Conservation (phyloP, 2,329 filamentous ascomycete genomes). For the Lizonia empirigonia region DNA sequence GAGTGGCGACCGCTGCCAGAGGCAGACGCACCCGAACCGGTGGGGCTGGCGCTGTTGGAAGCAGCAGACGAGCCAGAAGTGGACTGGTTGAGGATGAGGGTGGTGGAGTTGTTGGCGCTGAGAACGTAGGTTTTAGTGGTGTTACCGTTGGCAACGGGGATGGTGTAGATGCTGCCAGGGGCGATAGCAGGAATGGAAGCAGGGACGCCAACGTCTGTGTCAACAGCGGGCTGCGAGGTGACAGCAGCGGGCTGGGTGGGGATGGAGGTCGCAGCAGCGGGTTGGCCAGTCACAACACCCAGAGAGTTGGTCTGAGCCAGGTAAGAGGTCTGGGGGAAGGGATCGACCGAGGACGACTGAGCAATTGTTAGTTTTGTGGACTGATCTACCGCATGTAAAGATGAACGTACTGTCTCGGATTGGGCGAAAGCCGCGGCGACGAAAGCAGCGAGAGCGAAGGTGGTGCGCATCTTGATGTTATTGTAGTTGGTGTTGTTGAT, state of each 20-base stretch:
- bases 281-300: slow-evolving; percentile 41
- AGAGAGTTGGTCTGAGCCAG: slow-evolving; percentile 40
- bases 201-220: slow-evolving; percentile 28
- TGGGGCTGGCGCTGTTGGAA: slow-evolving; percentile 13
- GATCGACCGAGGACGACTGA: slow-evolving; percentile 28
- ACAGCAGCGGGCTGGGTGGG: slow-evolving; percentile 30
- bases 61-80: slow-evolving; percentile 18
- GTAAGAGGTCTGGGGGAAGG: slow-evolving; percentile 36
- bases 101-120: slow-evolving; percentile 45
- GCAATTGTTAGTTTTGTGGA: slow-evolving; percentile 7
- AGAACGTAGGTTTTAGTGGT: slow-evolving; percentile 38
- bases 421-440: slow-evolving; percentile 34
- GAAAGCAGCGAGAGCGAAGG: slow-evolving; percentile 33
- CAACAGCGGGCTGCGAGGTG: slow-evolving; percentile 33
- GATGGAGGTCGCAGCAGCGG: slow-evolving; percentile 29
- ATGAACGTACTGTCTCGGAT: slow-evolving; percentile 21
- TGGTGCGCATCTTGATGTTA: slow-evolving; percentile 35
- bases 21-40: slow-evolving; percentile 19
- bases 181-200: slow-evolving; percentile 46
- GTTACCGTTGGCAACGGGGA: slow-evolving; percentile 38
- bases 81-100: slow-evolving; percentile 27
- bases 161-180: slow-evolving; percentile 44
- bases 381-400: slow-evolving; percentile 4
- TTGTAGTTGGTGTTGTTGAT: slow-evolving; percentile 10
- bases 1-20: slow-evolving; percentile 20